phyloP scores from a whole-genome alignment of 1,284 basidiomycete species.

The Malassezia caprae region DNA sequence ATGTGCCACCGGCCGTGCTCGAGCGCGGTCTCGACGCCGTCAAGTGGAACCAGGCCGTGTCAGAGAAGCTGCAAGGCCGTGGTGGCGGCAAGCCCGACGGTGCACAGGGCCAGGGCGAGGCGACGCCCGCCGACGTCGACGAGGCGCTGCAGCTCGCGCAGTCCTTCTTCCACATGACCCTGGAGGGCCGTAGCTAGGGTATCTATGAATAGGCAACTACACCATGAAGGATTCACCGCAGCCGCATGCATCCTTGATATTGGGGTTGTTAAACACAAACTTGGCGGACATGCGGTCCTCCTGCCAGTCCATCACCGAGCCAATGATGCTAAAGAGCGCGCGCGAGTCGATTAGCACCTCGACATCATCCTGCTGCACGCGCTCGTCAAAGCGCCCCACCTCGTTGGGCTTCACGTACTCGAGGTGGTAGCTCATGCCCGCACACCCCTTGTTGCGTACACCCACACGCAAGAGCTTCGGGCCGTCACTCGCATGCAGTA shows the following conservation, averaged over 20 bases:
- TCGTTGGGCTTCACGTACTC: conserved; percentile 64
- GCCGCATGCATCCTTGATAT: conserved; percentile 74
- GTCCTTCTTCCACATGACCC: conserved; percentile 23
- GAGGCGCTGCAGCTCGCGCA: conserved; percentile 30
- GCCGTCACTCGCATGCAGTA: conserved; percentile 63
- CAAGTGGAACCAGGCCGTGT: conserved; percentile 36
- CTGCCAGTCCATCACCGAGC: conserved; percentile 97
- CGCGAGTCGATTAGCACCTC: conserved; percentile 91
- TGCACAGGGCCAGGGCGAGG: conserved; percentile 43
- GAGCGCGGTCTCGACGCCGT: conserved; percentile 35
- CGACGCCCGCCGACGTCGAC: conserved; percentile 31
- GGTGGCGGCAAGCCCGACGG: conserved; percentile 42
- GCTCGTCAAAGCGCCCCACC: conserved; percentile 86
- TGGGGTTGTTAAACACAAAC: conserved; percentile 72
- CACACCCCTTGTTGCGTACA: conserved; percentile 96
- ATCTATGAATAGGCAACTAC: background rate
- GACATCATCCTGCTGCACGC: conserved; percentile 65
- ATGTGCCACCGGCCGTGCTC: conserved; percentile 55
- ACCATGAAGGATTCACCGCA: conserved; percentile 68
- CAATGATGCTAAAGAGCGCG: conserved; percentile 94
- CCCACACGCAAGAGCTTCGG: conserved; percentile 89
- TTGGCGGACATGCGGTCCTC: conserved; percentile 60
- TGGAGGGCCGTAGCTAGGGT: conserved; percentile 13
- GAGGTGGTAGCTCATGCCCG: conserved; percentile 90
- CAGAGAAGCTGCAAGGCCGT: conserved; percentile 36